phyloP scores from a whole-genome alignment of 805 yeast genomes.

The Wickerhamiella spandovensis region DNA sequence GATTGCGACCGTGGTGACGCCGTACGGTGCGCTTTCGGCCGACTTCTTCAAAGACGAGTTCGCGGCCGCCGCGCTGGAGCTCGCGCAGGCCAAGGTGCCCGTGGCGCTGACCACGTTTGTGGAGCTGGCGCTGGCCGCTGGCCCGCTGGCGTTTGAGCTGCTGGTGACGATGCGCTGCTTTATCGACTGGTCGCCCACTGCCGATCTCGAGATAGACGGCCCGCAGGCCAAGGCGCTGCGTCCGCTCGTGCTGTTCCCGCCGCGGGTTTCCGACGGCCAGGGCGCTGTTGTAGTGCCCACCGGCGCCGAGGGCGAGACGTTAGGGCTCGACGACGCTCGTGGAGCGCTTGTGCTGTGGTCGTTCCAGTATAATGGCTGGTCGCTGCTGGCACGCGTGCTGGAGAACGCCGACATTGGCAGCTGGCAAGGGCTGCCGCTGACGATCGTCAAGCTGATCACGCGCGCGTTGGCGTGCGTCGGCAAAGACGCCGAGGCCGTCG shows the following conservation, averaged over 20 bases:
- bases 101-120: conserved; percentile 45
- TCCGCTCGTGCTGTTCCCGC: conserved; percentile 47
- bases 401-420: conserved; percentile 38
- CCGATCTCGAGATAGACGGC: conserved; percentile 24
- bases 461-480: conserved; percentile 32
- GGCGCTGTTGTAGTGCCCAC: conserved; percentile 34
- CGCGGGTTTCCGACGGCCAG: conserved; percentile 36
- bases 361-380: conserved; percentile 75
- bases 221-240: conserved; percentile 31
- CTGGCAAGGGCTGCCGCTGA: conserved; percentile 26
- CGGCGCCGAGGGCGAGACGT: conserved; percentile 58
- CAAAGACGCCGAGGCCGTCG: conserved; percentile 26
- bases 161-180: conserved; percentile 47
- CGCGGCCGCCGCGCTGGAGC: conserved; percentile 32
- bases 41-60: conserved; percentile 36
- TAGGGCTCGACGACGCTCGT: conserved; percentile 29
- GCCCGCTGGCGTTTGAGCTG: conserved; percentile 49
- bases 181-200: conserved; percentile 24
- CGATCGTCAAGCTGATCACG: conserved; percentile 40
- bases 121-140: conserved; percentile 33
- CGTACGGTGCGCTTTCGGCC: conserved; percentile 34
- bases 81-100: conserved; percentile 69
- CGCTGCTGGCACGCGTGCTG: conserved; percentile 62
- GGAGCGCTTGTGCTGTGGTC: conserved; percentile 45
- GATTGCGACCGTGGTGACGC: conserved; percentile 30